Base-by-base conservation (phyloP, 78 protist genomes). In the Chrysochromulina tobinii region DNA sequence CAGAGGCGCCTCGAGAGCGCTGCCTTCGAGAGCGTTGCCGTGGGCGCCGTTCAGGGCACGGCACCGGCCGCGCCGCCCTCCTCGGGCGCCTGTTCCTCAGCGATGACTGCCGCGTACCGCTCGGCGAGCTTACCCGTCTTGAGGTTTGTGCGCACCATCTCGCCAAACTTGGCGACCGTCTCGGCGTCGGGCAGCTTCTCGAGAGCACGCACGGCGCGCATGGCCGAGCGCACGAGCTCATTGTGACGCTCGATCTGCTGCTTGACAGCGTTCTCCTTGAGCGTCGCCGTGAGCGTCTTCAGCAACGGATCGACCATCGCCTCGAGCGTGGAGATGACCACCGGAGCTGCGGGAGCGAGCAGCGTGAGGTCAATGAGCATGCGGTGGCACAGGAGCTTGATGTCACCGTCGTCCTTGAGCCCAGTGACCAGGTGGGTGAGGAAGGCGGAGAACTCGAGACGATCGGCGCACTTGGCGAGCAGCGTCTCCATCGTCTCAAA, bases 401-500 rank as follows among this genome's bases (percentile, higher is more conserved):
- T 97, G 90, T 97, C 98, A 81, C 92, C 68, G 61, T 97, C 94
- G 77, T 97, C 98, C 9, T 23, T 57, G 12, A 97, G 93, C 27
- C 98, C 99, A 14, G 53, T 91, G 48, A 61, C 48, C 21, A 96
- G n/a, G n/a, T 90, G 90, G 9, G 17, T 61, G 51, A 96, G 50
- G 89, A 97, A 96, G 55, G 83, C 79, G 6, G 55, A 57, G 4
- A 93, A 17, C 18, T 86, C 94, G 67, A 97, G 27, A 8, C 72
- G 77, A 48, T 94, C 97, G 38, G 77, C 21, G 18, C 92, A 68
- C 15, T 93, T 86, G 23, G 95, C 98, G 69, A 98, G 92, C 15
- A 98, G 86, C 21, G 98, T 95, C 93, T 96, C 96, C 97, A 97
- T 92, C 87, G 97, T 95, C 91, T 98, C 99, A 57, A 85, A 98